phyloP scores from a whole-genome alignment of 2,329 filamentous ascomycete genomes.

The Gyromitra esculenta region DNA sequence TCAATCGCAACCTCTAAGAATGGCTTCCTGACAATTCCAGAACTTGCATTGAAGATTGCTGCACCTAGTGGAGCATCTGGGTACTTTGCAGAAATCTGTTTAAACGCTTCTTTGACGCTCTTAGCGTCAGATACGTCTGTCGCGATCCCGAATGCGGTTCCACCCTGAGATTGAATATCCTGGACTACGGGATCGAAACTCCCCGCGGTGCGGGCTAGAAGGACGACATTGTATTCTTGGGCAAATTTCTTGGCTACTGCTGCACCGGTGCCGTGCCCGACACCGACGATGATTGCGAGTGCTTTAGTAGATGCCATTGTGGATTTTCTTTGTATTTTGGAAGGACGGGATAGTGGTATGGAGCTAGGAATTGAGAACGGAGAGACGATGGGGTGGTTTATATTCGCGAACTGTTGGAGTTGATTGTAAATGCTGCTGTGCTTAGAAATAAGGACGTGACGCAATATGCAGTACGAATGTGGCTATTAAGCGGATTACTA shows the following conservation, averaged over 20 bases:
- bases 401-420: constrained; percentile 11
- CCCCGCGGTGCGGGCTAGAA: constrained; percentile 75
- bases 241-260: constrained; percentile 69
- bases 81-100: constrained; percentile 70
- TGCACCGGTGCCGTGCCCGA: constrained; percentile 73
- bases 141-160: constrained; percentile 75
- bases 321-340: neutral
- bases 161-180: constrained; percentile 74
- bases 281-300: constrained; percentile 73
- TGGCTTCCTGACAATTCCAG: constrained; percentile 66
- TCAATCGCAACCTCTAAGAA: constrained; percentile 68
- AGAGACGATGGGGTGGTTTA: constrained; percentile 6
- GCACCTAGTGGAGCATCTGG: constrained; percentile 68
- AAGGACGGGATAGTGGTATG: neutral
- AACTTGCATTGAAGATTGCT: constrained; percentile 75
- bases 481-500: constrained; percentile 14
- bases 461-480: constrained; percentile 32
- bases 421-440: constrained; percentile 20
- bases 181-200: constrained; percentile 73
- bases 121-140: constrained; percentile 70
- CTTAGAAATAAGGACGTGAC: constrained; percentile 43
- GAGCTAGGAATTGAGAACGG: neutral
- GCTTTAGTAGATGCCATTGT: constrained; percentile 55
- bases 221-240: constrained; percentile 74
- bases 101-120: constrained; percentile 69